phyloP scores from a whole-genome alignment of 2,329 filamentous ascomycete genomes.

The Aspergillus fijiensis region DNA sequence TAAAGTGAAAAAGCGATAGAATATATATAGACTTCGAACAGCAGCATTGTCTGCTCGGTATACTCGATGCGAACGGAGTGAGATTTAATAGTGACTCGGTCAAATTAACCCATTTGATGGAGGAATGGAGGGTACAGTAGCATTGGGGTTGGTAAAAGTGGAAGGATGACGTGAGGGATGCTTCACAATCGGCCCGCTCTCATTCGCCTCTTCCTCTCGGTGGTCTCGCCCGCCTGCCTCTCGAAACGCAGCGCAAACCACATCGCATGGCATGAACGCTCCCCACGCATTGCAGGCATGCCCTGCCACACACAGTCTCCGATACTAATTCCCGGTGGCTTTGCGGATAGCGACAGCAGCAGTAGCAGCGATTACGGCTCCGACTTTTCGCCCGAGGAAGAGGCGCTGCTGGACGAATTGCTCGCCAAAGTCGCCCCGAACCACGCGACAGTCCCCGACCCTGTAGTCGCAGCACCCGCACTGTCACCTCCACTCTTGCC shows the following conservation, averaged over 20 bases:
- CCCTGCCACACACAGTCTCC: constrained; percentile 26
- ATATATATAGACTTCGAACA: constrained; percentile 9
- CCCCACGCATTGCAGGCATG: constrained; percentile 30
- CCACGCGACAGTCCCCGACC: constrained; percentile 24
- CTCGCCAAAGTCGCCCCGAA: constrained; percentile 47
- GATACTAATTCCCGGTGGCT: constrained; percentile 20
- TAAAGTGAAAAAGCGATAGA: not conserved
- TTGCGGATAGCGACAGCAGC: constrained; percentile 18
- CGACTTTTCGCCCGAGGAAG: constrained; percentile 60
- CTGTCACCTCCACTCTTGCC: constrained; percentile 21
- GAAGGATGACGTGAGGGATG: constrained; percentile 10
- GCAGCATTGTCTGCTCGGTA: not conserved
- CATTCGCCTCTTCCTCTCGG: not conserved
- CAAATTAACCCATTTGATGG: not conserved
- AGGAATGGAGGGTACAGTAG: not conserved
- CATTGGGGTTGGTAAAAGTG: not conserved
- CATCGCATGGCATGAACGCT: constrained; percentile 21
- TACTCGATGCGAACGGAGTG: not conserved
- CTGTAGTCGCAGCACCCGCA: constrained; percentile 17
- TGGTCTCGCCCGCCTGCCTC: not conserved
- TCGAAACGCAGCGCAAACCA: not conserved
- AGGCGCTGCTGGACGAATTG: constrained; percentile 53
- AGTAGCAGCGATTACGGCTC: constrained; percentile 61
- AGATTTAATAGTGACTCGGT: too few relatives aligned
- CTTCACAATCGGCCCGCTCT: not conserved